A percentile compares a stretch with the other conserved stretches of the same genome.
These are phyloP conservation scores for Heterobasidion parviporum DNA, from an alignment of 1,284 basidiomycete genomes.

Conservation along the genomic window DNA sequence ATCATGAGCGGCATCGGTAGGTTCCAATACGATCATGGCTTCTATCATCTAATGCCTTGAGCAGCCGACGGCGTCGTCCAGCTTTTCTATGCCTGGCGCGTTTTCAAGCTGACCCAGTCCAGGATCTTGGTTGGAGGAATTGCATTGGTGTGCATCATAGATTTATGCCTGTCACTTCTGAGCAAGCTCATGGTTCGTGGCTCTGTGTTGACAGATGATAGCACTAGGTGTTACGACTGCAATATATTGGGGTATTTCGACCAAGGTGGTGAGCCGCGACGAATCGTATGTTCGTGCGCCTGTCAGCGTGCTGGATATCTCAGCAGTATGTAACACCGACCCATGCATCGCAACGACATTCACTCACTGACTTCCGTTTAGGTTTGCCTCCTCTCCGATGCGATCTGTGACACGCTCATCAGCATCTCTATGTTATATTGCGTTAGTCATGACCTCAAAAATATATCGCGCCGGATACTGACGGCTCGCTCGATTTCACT, in stretches of 20 bases:
- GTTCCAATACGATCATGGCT: not conserved
- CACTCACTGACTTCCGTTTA: not conserved
- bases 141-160: not conserved
- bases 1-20: not conserved
- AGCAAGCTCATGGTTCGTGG: too few species aligned
- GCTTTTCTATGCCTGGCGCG: not conserved
- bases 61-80: not conserved
- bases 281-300: too few species aligned
- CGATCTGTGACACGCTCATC: not conserved
- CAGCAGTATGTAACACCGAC: too few species aligned
- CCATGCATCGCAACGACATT: not conserved
- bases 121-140: not conserved
- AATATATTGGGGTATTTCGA: too few species aligned
- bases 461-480: too few species aligned
- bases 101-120: not conserved
- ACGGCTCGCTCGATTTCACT: too few species aligned
- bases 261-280: too few species aligned
- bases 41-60: not conserved
- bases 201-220: not conserved
- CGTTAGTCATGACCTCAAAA: not conserved
- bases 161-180: not conserved
- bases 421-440: not conserved
- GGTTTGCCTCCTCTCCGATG: not conserved
- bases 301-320: too few species aligned
- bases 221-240: not conserved